Evolutionary conservation across 2,329 filamentous ascomycete genomes (phyloP).

Genomic region (Calonectria honghensis): DNA sequence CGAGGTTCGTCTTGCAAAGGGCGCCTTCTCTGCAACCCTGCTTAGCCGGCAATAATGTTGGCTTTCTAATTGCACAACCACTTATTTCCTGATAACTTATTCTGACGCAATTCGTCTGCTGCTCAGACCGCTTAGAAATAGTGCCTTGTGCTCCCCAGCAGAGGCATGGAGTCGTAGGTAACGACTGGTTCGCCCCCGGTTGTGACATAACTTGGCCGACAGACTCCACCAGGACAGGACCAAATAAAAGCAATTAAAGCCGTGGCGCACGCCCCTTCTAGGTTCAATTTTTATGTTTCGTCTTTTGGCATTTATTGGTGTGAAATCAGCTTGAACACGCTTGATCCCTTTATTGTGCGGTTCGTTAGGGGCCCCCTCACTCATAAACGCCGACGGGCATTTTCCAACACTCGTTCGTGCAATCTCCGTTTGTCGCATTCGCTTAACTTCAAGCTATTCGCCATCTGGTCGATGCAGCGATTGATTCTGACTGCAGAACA

Average conservation of each 20-base stretch:
- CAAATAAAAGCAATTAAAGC: background rate
- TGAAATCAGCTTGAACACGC: background rate
- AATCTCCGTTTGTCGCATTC: slow-evolving; percentile 15
- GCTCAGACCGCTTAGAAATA: background rate
- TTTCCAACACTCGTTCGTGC: background rate
- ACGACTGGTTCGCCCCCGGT: background rate
- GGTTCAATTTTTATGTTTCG: background rate
- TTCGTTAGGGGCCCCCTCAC: background rate
- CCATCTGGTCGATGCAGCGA: background rate
- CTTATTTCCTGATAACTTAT: too few species aligned
- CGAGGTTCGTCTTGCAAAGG: slow-evolving; percentile 3
- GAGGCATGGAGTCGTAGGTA: too few species aligned
- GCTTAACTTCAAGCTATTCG: background rate
- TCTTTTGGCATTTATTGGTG: background rate
- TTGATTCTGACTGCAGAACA: background rate
- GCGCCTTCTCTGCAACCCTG: background rate
- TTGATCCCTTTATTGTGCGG: background rate
- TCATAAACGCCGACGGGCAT: slow-evolving; percentile 17
- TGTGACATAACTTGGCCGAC: slow-evolving; percentile 6
- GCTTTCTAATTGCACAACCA: slow-evolving; percentile 9
- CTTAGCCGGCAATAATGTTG: slow-evolving; percentile 5
- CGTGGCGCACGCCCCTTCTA: background rate
- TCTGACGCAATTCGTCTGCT: background rate
- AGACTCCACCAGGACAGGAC: background rate
- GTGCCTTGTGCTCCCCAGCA: background rate